Base-by-base conservation (phyloP, 2,329 filamentous ascomycete genomes). In the Beauveria australis region DNA sequence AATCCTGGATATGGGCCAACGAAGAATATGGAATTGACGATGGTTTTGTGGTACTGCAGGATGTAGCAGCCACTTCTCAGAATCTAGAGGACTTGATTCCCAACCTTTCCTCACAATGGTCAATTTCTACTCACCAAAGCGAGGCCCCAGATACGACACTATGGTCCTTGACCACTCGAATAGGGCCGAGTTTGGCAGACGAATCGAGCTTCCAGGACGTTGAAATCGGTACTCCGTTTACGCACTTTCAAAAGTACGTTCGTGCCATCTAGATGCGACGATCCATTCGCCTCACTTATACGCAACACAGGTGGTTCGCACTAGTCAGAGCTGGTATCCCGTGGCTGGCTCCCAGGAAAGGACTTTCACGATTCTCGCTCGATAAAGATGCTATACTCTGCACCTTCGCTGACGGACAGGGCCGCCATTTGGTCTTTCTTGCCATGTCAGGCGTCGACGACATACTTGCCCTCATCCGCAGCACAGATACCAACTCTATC, bases 291-390 rank as follows among this genome's bases (percentile, higher is more conserved):
- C n/a, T 54, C 49, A 41, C 55, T 63, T 16, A 59, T 19, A 59
- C 53, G 18, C 16, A 51, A 5, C 6, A 53, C 55, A 84, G 89
- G 66, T 96, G 91, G 85, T 93, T 96, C 70, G 85, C 90, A 8
- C 75, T 96, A 14, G 86, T 95, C 5, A 85, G 92, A 19, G 78
- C 90, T 3, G 94, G 87, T 85, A 82, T 81, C 40, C 88, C 92
- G 1, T 97, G 93, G 93, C 76, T 96, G 12, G 91, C 89, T 8
- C 93, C 93, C n/a, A 80, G 91, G 44, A 92, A 97, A 71, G 92
- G 92, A 14, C 85, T 82, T 63, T 73, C 77, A 3, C 75, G 75
- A 0, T 89, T 96, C 61, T 75, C 76, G 5, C 77, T 92, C 5
- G 88, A 91, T 63, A 89, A 92, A 66, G 89, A 95, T 67, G 91